phyloP scores from a whole-genome alignment of 768 basidiomycete species.

The Austroboletus festivus region DNA sequence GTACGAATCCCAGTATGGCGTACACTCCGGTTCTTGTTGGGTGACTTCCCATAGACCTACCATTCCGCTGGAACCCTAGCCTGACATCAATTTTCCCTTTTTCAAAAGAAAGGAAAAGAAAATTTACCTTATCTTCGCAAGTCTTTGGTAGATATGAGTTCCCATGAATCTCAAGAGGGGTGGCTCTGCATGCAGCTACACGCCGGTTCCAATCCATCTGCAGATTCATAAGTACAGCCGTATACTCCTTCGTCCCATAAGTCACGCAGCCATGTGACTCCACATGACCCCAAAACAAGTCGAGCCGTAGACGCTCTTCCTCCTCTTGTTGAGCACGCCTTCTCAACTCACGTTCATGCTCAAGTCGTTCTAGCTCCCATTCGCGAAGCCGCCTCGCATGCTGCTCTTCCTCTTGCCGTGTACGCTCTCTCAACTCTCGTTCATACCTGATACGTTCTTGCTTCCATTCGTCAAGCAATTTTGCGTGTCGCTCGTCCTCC shows the following conservation, averaged over 20 bases:
- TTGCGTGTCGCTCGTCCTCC: constrained; percentile 16
- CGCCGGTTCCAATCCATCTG: constrained; percentile 19
- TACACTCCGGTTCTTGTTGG: constrained; percentile 27
- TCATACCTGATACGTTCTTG: constrained; percentile 17
- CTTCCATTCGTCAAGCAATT: constrained; percentile 13
- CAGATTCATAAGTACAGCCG: constrained; percentile 28
- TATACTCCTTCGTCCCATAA: constrained; percentile 29
- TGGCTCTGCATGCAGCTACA: constrained; percentile 26
- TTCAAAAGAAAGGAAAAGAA: too few relatives aligned
- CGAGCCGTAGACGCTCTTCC: constrained; percentile 17
- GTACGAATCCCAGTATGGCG: constrained; percentile 23
- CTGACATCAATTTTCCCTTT: not conserved
- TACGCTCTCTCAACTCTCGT: constrained; percentile 15
- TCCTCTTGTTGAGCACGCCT: constrained; percentile 10
- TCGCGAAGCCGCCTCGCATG: not conserved
- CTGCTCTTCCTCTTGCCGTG: constrained; percentile 1
- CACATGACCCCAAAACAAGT: constrained; percentile 22
- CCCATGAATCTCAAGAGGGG: constrained; percentile 25
- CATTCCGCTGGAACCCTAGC: constrained; percentile 17
- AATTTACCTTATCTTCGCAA: constrained; percentile 20
- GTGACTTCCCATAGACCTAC: constrained; percentile 28
- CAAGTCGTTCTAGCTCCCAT: constrained; percentile 8
- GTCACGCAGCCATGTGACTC: constrained; percentile 24
- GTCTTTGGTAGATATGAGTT: constrained; percentile 9
- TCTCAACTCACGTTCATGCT: constrained; percentile 6